Evolutionary conservation across 2,329 filamentous ascomycete genomes (phyloP).

Genomic region (Aspergillus ruber): DNA sequence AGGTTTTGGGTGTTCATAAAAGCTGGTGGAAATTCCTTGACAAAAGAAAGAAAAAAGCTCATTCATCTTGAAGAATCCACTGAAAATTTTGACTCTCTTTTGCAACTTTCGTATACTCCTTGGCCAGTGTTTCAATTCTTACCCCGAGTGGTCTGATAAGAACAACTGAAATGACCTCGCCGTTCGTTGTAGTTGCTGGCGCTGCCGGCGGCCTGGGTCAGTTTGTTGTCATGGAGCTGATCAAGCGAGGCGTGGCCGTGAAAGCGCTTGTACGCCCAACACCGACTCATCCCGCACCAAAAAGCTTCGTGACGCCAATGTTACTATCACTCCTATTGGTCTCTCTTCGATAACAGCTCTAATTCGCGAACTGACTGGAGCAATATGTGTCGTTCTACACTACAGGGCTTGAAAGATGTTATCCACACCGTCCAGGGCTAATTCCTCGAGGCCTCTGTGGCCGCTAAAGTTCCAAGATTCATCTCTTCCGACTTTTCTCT

Average conservation of each 20-base stretch:
- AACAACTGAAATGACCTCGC: conserved; percentile 1
- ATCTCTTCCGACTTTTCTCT: conserved; percentile 10
- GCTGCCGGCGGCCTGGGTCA: conserved; percentile 7
- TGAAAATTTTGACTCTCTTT: too few species aligned
- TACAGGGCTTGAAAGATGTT: conserved; percentile 8
- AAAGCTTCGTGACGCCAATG: conserved; percentile 4
- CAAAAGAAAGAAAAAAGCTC: too few species aligned
- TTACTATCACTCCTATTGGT: conserved; percentile 3
- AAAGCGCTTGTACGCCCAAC: conserved; percentile 10
- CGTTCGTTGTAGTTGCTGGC: conserved; percentile 9
- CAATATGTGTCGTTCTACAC: conserved; percentile 7
- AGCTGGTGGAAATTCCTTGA: too few species aligned
- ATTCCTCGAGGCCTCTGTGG: conserved; percentile 8
- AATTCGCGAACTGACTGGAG: conserved; percentile 5
- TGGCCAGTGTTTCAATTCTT: too few species aligned
- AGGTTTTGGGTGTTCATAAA: too few species aligned
- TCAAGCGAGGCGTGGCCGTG: conserved; percentile 8
- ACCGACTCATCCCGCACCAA: conserved; percentile 7
- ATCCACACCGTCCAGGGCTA: conserved; percentile 6
- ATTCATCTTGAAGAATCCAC: too few species aligned
- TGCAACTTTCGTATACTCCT: too few species aligned
- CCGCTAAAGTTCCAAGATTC: conserved; percentile 7
- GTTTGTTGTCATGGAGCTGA: conserved; percentile 4
- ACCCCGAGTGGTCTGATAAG: not conserved
- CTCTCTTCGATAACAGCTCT: conserved; percentile 4